These are phyloP conservation scores for Candida tropicalis DNA, from an alignment of 1,139 yeast species.

Conservation along the genomic window DNA sequence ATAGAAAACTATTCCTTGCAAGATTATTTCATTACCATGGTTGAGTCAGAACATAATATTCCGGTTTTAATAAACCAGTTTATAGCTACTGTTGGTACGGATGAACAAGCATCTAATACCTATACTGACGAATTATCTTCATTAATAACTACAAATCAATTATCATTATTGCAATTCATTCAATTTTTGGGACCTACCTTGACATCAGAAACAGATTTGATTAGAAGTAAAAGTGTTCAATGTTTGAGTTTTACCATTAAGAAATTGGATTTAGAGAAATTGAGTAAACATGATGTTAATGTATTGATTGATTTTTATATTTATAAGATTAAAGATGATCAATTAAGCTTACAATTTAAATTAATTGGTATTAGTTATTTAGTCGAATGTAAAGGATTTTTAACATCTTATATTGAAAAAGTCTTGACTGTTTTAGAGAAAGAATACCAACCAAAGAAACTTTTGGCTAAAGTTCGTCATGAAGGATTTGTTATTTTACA, in stretches of 20 bases:
- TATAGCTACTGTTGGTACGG: constrained; percentile 31
- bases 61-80: constrained; percentile 42
- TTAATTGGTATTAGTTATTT: constrained; percentile 59
- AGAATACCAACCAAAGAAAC: constrained; percentile 61
- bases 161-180: constrained; percentile 39
- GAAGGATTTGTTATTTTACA: constrained; percentile 57
- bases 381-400: constrained; percentile 49
- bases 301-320: constrained; percentile 69
- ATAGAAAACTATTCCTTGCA: no score
- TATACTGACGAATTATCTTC: constrained; percentile 28
- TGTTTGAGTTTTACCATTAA: constrained; percentile 59
- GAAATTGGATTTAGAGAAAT: constrained; percentile 33
- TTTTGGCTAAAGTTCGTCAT: constrained; percentile 67
- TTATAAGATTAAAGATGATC: constrained; percentile 65
- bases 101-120: constrained; percentile 21
- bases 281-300: constrained; percentile 63
- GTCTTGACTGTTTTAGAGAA: constrained; percentile 45
- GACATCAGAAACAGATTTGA: constrained; percentile 64
- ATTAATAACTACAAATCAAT: constrained; percentile 22
- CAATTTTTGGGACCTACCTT: constrained; percentile 49
- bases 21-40: no score
- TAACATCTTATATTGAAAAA: constrained; percentile 29
- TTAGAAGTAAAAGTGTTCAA: constrained; percentile 54
- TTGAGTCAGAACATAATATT: constrained; percentile 17
- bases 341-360: constrained; percentile 53